These are phyloP conservation scores for Aureobasidium sp. DNA, from an alignment of 2,329 filamentous ascomycete species.

Conservation along the genomic window DNA sequence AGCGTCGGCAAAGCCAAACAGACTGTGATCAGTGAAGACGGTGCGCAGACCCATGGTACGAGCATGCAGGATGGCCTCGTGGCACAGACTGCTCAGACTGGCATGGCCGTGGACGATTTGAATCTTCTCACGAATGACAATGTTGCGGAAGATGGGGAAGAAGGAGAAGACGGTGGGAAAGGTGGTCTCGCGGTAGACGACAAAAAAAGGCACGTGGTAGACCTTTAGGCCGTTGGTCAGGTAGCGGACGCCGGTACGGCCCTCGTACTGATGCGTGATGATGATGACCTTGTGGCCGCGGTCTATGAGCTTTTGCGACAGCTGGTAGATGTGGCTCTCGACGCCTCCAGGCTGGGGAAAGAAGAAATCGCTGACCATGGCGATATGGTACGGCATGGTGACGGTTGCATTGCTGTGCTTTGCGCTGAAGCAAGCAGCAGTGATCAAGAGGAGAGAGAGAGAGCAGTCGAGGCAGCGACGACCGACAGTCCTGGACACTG, in stretches of 20 bases:
- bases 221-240: slow-evolving; percentile 97
- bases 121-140: slow-evolving; percentile 86
- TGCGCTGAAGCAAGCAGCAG: not conserved
- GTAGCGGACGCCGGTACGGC: slow-evolving; percentile 85
- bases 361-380: slow-evolving; percentile 99
- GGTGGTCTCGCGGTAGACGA: slow-evolving; percentile 88
- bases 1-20: slow-evolving; percentile 96
- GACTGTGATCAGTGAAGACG: slow-evolving; percentile 93
- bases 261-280: slow-evolving; percentile 90
- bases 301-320: slow-evolving; percentile 92
- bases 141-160: slow-evolving; percentile 95
- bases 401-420: not conserved
- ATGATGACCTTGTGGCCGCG: slow-evolving; percentile 97
- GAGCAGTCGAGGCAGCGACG: not conserved
- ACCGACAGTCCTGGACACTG: not conserved
- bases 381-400: slow-evolving; percentile 61
- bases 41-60: slow-evolving; percentile 93
- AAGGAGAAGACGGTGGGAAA: slow-evolving; percentile 98
- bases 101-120: slow-evolving; percentile 98
- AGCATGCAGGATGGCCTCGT: slow-evolving; percentile 90
- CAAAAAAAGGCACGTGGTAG: slow-evolving; percentile 92
- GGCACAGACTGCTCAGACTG: slow-evolving; percentile 84
- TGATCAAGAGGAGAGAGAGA: not conserved
- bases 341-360: slow-evolving; percentile 92
- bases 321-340: slow-evolving; percentile 97